Percentiles rank a stretch among this genome's conserved stretches.
These are phyloP conservation scores for Begonia loranthoides DNA, from an alignment of 306 rosid genomes.

Conservation along the genomic window DNA sequence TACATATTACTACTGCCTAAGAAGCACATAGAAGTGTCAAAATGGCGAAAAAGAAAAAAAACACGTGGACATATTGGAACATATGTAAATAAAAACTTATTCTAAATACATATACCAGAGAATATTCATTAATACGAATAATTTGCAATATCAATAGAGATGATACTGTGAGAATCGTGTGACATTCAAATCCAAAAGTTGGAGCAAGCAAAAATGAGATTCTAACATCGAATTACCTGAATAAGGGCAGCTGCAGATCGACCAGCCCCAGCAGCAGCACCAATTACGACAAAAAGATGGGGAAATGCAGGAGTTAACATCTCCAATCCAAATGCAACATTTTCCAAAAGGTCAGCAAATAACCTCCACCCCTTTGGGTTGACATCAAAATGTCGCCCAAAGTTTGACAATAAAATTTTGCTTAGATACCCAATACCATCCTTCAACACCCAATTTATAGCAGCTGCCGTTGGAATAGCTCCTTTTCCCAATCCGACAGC, in stretches of 20 bases:
- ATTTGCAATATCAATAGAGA: too few species aligned
- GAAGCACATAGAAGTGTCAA: too few species aligned
- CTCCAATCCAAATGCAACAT: constrained; percentile 88
- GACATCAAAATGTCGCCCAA: constrained; percentile 92
- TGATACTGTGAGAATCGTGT: too few species aligned
- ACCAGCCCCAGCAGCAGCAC: constrained; percentile 22
- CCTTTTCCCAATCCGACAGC: constrained; percentile 94
- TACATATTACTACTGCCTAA: background rate
- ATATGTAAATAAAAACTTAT: too few species aligned
- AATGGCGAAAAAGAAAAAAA: too few species aligned
- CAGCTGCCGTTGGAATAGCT: constrained; percentile 86
- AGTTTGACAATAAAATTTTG: constrained; percentile 70
- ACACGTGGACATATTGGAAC: too few species aligned
- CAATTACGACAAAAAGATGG: constrained; percentile 50
- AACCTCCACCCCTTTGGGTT: constrained; percentile 92
- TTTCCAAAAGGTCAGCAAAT: constrained; percentile 83
- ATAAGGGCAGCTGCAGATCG: constrained; percentile 21
- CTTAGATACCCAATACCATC: constrained; percentile 94
- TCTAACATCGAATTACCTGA: constrained; percentile 16
- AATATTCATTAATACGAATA: too few species aligned
- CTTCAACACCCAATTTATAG: constrained; percentile 89
- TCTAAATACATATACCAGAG: too few species aligned
- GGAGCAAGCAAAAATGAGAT: background rate
- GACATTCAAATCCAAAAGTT: background rate
- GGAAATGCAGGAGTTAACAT: constrained; percentile 85